Base-by-base conservation (phyloP, 2,329 filamentous ascomycete genomes). In the Colletotrichum costaricense region DNA sequence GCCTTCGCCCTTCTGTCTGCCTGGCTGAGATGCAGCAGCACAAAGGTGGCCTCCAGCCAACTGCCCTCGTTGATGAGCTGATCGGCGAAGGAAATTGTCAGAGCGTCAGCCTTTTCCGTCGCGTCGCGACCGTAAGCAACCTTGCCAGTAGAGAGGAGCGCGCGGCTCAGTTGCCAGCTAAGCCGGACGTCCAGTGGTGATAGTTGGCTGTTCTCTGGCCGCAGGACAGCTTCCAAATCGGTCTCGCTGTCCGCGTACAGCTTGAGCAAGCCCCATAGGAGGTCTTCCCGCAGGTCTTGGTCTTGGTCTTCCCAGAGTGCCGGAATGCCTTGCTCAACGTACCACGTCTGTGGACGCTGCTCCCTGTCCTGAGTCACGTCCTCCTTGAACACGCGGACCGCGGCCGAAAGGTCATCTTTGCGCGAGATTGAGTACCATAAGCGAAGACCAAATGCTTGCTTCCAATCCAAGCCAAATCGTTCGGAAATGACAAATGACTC, bases 391-490 rank as follows among this genome's bases (percentile, higher is more conserved):
- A 89, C 88, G 56, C 87, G 83, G 5, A 99, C 92, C 3, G 95
- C 95, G 58, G 88, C 86, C 63, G 92, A 90, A 56, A 98, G 87
- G 46, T 91, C 88, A 57, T 95, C 93, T 52, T 91, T 87, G 42
- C 89, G 86, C 2, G 90, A 87, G 54, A 92, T 93, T 57, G 92
- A 92, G 81, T 98, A 99, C 94, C 95, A 98, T 2, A 99, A 87
- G 56, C 95, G 92, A 63, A 99, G 88, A 12, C 94, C 96, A 81
- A 99, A 98, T 0, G 95, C 93, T 79, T 97, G 95, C 81, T 94
- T 92, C 97, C 97, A 99, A 80, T 97, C 94, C 46, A 99, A 87
- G 5, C 91, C 91, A 80, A 98, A 99, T 59, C 92, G 92, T 78
- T 93, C 89, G 1, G 95, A 94, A 76, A 99, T 94, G 67, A 92